A percentile compares a stretch with the other conserved stretches of the same genome.
phyloP scores from a whole-genome alignment of 148 eudicot species.

The Talinum fruticosum region DNA sequence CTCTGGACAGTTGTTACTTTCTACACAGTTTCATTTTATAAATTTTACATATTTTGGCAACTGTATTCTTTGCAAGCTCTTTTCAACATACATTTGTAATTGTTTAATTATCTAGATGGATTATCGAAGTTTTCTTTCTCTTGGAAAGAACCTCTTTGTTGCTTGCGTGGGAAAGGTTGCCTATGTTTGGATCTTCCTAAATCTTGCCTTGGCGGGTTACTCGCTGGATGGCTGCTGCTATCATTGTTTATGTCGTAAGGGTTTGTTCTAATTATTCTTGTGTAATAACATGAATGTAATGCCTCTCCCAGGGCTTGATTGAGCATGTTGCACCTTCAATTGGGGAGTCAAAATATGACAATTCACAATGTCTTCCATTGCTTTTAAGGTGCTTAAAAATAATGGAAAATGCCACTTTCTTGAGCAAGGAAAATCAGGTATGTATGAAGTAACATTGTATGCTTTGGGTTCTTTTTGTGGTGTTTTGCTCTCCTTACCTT shows the following conservation, averaged over 20 bases:
- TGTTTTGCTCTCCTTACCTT: background rate
- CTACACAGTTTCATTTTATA: background rate
- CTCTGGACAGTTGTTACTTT: background rate
- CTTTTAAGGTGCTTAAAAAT: constrained; percentile 82
- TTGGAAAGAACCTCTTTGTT: background rate
- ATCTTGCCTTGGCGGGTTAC: too few relatives aligned
- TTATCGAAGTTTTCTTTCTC: too few relatives aligned
- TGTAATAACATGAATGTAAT: background rate
- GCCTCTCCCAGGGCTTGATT: constrained; percentile 48
- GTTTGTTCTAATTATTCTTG: background rate
- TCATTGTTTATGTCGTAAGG: background rate
- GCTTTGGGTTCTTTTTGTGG: background rate
- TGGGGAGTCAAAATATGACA: constrained; percentile 43
- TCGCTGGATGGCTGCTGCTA: background rate
- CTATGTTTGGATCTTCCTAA: too few relatives aligned
- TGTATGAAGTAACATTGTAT: constrained; percentile 3
- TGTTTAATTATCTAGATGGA: background rate
- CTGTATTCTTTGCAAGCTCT: background rate
- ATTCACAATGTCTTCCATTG: constrained; percentile 51
- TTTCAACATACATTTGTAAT: too few relatives aligned
- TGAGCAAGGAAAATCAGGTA: constrained; percentile 91
- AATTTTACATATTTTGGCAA: background rate
- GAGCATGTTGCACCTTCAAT: constrained; percentile 35
- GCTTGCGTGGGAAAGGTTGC: background rate
- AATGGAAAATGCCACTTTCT: constrained; percentile 88